Conservation (phyloP, 2,329 filamentous ascomycete genomes). For the Endothia cerciana region DNA sequence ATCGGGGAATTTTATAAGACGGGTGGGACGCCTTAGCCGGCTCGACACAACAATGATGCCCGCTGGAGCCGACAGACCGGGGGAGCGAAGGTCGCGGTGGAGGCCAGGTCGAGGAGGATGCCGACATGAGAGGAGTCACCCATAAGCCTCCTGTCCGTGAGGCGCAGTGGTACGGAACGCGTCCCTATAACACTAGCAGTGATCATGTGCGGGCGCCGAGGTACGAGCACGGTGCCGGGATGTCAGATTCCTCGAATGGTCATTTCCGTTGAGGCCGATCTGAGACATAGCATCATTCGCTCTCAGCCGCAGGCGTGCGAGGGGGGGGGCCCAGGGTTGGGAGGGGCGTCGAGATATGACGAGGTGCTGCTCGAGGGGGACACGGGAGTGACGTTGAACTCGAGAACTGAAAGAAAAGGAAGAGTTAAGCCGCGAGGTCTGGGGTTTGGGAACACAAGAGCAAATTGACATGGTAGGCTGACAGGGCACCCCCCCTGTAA, state of each 20-base stretch:
- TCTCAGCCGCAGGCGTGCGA: background rate
- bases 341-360: background rate
- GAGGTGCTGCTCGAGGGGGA: background rate
- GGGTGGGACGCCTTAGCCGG: background rate
- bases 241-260: background rate
- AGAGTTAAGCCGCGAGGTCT: background rate
- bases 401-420: background rate
- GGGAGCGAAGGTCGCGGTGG: background rate
- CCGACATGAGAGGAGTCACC: background rate
- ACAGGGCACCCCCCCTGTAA: conserved; percentile 3
- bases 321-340: background rate
- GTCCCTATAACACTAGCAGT: background rate
- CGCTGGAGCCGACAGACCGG: background rate
- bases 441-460: background rate
- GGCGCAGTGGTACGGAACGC: background rate
- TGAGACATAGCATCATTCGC: background rate
- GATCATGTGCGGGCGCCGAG: background rate
- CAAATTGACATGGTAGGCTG: background rate
- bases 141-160: background rate
- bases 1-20: conserved; percentile 6
- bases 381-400: background rate
- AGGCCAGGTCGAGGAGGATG: background rate
- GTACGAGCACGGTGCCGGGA: background rate
- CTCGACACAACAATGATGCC: conserved; percentile 1
- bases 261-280: background rate